Percentiles rank a stretch among this genome's conserved stretches.
phyloP scores from a whole-genome alignment of 2,329 filamentous ascomycete genomes.

The Pseudopyricularia javanii region DNA sequence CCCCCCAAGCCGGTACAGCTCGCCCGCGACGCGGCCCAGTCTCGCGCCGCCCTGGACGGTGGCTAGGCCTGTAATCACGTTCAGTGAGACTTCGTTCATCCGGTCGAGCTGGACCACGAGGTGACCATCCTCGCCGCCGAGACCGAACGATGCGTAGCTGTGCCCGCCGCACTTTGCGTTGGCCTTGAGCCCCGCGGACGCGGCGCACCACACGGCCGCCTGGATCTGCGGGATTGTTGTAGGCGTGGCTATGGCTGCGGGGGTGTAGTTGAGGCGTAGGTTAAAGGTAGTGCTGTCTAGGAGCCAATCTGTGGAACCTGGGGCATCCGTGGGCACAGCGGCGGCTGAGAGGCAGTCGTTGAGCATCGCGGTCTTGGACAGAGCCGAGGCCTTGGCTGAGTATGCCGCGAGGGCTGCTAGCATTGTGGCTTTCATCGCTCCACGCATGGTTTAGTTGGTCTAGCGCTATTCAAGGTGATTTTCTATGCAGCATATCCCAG shows the following conservation, averaged over 20 bases:
- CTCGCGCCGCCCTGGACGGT: slow-evolving; percentile 34
- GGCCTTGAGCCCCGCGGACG: slow-evolving; percentile 25
- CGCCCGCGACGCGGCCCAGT: slow-evolving; percentile 29
- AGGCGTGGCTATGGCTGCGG: slow-evolving; percentile 28
- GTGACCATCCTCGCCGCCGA: slow-evolving; percentile 32
- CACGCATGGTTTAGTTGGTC: background rate
- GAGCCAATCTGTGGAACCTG: slow-evolving; percentile 17
- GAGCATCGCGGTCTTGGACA: slow-evolving; percentile 9
- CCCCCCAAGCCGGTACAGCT: slow-evolving; percentile 22
- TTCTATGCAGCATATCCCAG: background rate
- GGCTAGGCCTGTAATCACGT: slow-evolving; percentile 24
- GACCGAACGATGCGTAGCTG: slow-evolving; percentile 33
- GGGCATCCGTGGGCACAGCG: slow-evolving; percentile 9
- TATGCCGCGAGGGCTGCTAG: background rate
- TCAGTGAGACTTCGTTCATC: slow-evolving; percentile 28
- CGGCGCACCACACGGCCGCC: slow-evolving; percentile 30
- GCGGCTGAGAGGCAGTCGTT: slow-evolving; percentile 11
- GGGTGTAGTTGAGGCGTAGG: slow-evolving; percentile 20
- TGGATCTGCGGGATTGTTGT: slow-evolving; percentile 27
- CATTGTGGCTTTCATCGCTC: background rate
- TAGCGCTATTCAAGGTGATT: background rate
- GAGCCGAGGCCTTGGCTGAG: slow-evolving; percentile 2
- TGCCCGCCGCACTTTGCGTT: slow-evolving; percentile 36
- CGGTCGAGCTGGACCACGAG: slow-evolving; percentile 31
- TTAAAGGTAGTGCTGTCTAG: slow-evolving; percentile 19